Base-by-base conservation (phyloP, 1,139 yeast species). In the Geotrichum europaeum region DNA sequence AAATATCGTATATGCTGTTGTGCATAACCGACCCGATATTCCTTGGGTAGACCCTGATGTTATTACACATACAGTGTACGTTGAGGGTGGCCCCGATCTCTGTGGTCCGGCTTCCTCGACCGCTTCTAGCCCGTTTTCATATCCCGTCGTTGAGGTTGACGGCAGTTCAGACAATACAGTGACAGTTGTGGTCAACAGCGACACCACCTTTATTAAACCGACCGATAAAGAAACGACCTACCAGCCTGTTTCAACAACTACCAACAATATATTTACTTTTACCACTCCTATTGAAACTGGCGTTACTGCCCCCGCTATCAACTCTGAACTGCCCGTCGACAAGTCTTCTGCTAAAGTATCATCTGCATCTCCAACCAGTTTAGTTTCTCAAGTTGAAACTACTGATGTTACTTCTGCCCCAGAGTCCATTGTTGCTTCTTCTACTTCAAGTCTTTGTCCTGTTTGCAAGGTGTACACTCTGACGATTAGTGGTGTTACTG, bases 141-240 rank as follows among this genome's bases (percentile, higher is more conserved):
- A 56, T 28, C 62, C 59, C 12, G 59, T 59, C 45, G 59, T 56
- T 22, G 62, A 59, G 22, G 59, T 53, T 20, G 62, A 59, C 28
- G 62, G 62, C 25, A 59, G 61, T 34, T 51, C 56, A 49, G 62
- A 59, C 10, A 59, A 59, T 49, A 59, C 62, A 6, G 57, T 59
- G 15, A 59, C 62, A 24, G 57, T 59, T 52, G 15, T 36, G 10
- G 36, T 56, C 10, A 57, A 53, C 6, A 45, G 49, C 34, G 47
- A 47, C 18, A n/a, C 45, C 6, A 54, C 51, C 30, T 20, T 55
- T 20, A n/a, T 43, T 15, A 32, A 28, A 24, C 15, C 55, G 20
- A 12, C 56, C 18, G 28, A 54, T n/a, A 18, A 40, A 40, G 7
- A 40, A 22, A 40, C n/a, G 5, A 3, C 47, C 1, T n/a, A 7